phyloP scores from a whole-genome alignment of 495 filamentous ascomycete genomes.

The Daldinia concentrica region DNA sequence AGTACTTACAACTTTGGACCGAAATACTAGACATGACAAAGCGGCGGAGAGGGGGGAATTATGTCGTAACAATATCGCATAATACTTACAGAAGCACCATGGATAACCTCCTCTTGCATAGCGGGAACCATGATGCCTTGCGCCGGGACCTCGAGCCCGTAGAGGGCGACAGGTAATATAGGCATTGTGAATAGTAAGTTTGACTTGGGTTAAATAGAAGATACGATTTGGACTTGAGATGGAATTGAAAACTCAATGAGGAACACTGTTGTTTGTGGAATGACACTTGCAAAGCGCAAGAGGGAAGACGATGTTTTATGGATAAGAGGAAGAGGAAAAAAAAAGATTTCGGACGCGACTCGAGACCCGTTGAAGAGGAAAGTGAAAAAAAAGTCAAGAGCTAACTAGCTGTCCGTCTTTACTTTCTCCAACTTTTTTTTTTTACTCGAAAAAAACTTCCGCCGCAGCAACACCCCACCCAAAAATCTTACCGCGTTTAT shows the following conservation, averaged over 20 bases:
- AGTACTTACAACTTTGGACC: conserved; percentile 23
- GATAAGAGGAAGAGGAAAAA: not conserved
- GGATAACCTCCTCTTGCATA: conserved; percentile 42
- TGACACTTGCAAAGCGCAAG: not conserved
- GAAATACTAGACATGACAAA: not conserved
- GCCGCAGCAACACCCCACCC: conserved; percentile 28
- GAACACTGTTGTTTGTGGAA: not conserved
- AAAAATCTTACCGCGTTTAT: conserved; percentile 35
- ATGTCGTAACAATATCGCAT: conserved; percentile 3
- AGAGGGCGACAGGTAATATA: conserved; percentile 81
- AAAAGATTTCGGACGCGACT: conserved; percentile 44
- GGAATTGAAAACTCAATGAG: conserved; percentile 3
- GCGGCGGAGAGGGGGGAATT: not conserved
- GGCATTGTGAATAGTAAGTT: conserved; percentile 40
- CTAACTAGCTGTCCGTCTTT: conserved; percentile 21
- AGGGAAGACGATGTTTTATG: conserved; percentile 18
- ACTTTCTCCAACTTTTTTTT: conserved; percentile 40
- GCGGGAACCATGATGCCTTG: conserved; percentile 80
- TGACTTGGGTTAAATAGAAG: not conserved
- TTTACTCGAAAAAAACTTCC: conserved; percentile 39
- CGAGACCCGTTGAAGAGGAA: conserved; percentile 36
- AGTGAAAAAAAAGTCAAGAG: conserved; percentile 35
- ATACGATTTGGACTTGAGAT: not conserved
- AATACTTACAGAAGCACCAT: conserved; percentile 74
- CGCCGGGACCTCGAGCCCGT: conserved; percentile 86